These are phyloP conservation scores for Tephrocybe sp. DNA, from an alignment of 768 basidiomycete species.

Conservation along the genomic window DNA sequence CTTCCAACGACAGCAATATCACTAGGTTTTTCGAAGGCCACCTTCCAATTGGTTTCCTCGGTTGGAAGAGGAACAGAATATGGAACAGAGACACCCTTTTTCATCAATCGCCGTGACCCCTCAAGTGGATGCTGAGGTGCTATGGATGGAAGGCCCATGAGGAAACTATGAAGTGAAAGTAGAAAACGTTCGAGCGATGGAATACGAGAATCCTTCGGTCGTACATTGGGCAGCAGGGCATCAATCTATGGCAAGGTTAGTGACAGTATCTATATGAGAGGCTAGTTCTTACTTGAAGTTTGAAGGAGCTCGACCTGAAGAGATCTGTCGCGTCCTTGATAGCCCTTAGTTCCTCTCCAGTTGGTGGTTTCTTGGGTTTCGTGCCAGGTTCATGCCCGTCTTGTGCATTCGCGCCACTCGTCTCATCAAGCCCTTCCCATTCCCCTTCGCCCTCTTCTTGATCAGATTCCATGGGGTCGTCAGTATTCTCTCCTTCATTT, in stretches of 20 bases:
- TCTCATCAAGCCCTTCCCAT: conserved; percentile 27
- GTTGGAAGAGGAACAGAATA: conserved; percentile 70
- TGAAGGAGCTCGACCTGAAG: conserved; percentile 79
- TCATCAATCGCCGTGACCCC: conserved; percentile 55
- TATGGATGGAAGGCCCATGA: conserved; percentile 59
- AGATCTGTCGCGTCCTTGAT: conserved; percentile 77
- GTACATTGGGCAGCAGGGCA: conserved; percentile 73
- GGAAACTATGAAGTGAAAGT: conserved; percentile 61
- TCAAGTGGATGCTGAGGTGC: conserved; percentile 63
- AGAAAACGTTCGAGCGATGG: conserved; percentile 70
- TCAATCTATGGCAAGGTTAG: conserved; percentile 59
- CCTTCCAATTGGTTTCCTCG: conserved; percentile 86
- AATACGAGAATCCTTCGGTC: conserved; percentile 58
- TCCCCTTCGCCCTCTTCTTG: conserved; percentile 23
- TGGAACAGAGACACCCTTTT: conserved; percentile 61
- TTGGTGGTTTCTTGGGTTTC: conserved; percentile 54
- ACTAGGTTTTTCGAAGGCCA: conserved; percentile 74
- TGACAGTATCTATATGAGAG: background rate
- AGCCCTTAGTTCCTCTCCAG: conserved; percentile 60
- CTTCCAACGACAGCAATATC: conserved; percentile 83
- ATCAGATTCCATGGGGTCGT: conserved; percentile 11
- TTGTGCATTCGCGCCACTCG: conserved; percentile 3
- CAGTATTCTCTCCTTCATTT: conserved; percentile 7
- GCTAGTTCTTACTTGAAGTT: conserved; percentile 62
- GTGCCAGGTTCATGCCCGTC: conserved; percentile 17